Evolutionary conservation across 768 basidiomycete species (phyloP), one percentile per base, ranked within the genome.

Genomic region (Suillus weaverae): DNA sequence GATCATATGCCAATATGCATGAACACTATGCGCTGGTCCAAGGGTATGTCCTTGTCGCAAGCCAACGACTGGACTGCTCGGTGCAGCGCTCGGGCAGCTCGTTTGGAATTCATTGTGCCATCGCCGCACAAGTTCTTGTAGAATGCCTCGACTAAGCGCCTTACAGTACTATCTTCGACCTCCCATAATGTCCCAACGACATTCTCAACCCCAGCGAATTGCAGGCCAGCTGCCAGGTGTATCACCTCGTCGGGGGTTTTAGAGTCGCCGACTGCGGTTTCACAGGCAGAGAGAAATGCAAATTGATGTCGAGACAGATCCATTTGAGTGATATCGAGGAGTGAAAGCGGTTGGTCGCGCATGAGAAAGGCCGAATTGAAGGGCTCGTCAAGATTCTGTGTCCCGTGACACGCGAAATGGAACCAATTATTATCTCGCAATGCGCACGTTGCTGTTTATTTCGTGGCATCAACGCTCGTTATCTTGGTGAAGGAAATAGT

Each of bases 181-280:
- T 51, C 59, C 72, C 72, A 73, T 57, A 72, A 55, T 30, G 72
- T 71, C 50, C 64, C 72, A 18, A 73, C 18, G 5, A 71, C 72
- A 46, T 70, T 69, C 43, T 60, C 64, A 20, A 62, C 69, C 4
- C 72, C 70, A 6, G 66, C 62, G 2, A 69, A 62, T 39, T 70
- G 65, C 64, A 73, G 54, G 11, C 70, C 70, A 14, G 72, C 68
- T 14, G 72, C 72, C 7, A 73, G 60, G 46, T 73, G 72, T 7
- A 72, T 53, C 9, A 55, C 62, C 44, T 73, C 72, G 16, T 71
- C 70, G 1, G 69, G 69, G 1, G 60, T 65, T 16, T 14, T 30
- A 4, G 6, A 13, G 33, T 0, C 20, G 13, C 33, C 33, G 6
- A 35, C 32, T 35, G 53, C 53, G 0, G 53, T 55, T 7, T 71